Evolutionary conservation across 164 flowering plant genomes (phyloP).

Genomic region (Umbellularia californica): DNA sequence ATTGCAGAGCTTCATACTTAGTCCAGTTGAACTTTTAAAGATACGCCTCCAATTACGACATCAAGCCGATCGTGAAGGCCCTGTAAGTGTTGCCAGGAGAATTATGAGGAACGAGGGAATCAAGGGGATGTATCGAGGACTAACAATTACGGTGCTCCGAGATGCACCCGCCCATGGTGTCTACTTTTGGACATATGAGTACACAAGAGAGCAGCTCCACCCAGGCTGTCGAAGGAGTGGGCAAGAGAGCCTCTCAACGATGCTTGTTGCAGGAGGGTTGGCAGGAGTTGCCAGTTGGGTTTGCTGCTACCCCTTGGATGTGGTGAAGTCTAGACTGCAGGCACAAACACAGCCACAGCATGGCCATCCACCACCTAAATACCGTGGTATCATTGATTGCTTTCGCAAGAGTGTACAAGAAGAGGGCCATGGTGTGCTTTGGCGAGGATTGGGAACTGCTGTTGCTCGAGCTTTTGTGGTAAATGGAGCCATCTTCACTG

Average conservation of each 20-base stretch:
- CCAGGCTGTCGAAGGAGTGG: constrained; percentile 76
- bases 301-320: constrained; percentile 81
- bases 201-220: constrained; percentile 64
- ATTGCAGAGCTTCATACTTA: constrained; percentile 59
- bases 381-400: constrained; percentile 74
- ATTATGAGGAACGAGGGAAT: constrained; percentile 56
- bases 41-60: constrained; percentile 69
- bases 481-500: constrained; percentile 76
- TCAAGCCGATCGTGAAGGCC: constrained; percentile 31
- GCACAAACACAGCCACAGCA: constrained; percentile 36
- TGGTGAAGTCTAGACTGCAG: constrained; percentile 74
- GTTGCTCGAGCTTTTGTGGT: constrained; percentile 81
- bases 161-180: constrained; percentile 78
- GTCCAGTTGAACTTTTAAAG: constrained; percentile 83
- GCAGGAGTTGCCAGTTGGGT: constrained; percentile 95
- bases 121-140: constrained; percentile 69
- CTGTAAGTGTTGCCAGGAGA: constrained; percentile 40
- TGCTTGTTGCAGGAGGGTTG: constrained; percentile 82
- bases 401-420: constrained; percentile 53
- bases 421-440: constrained; percentile 70
- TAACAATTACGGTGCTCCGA: constrained; percentile 61
- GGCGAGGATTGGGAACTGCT: constrained; percentile 78
- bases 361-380: constrained; percentile 26
- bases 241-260: constrained; percentile 58
- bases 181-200: constrained; percentile 89